Conservation (phyloP, 345 rosid genomes). For the Camelina laxa region DNA sequence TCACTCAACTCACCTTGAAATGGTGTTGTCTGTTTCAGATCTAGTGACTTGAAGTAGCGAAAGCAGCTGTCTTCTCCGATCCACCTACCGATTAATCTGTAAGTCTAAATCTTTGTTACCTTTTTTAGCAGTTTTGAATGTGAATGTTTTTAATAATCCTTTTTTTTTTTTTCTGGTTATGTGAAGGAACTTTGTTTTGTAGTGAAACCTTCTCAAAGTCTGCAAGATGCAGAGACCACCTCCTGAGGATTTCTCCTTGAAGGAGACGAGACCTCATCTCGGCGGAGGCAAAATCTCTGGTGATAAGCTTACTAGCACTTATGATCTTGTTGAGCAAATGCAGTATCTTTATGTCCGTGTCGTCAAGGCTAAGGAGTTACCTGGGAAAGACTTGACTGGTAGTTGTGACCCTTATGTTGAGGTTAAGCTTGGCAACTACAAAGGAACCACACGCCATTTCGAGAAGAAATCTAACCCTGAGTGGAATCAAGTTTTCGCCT, state of each 20-base stretch:
- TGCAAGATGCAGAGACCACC: constrained; percentile 79
- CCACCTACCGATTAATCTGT: constrained; percentile 11
- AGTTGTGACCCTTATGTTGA: constrained; percentile 91
- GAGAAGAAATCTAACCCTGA: constrained; percentile 88
- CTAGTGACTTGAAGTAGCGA: constrained; percentile 50
- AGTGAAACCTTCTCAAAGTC: constrained; percentile 10
- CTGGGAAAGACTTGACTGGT: constrained; percentile 83
- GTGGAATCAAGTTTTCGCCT: constrained; percentile 93
- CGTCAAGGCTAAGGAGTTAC: constrained; percentile 89
- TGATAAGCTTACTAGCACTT: constrained; percentile 85
- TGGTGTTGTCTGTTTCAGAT: constrained; percentile 50
- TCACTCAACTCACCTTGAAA: neutral
- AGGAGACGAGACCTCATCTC: constrained; percentile 86
- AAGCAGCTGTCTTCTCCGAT: constrained; percentile 5
- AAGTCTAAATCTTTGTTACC: constrained; percentile 38
- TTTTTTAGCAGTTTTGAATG: neutral
- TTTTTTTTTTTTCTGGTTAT: neutral
- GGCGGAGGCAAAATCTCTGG: constrained; percentile 80
- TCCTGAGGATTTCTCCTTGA: constrained; percentile 73
- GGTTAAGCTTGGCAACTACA: constrained; percentile 88
- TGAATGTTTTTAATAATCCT: neutral
- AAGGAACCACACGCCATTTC: constrained; percentile 77
- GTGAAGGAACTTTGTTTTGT: constrained; percentile 25
- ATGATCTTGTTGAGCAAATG: constrained; percentile 97
- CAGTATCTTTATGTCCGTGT: constrained; percentile 91